Percentiles rank a stretch among this genome's conserved stretches.
These are phyloP conservation scores for Rhynchospora breviuscula DNA, from an alignment of 176 grass and related monocot species.

Conservation along the genomic window DNA sequence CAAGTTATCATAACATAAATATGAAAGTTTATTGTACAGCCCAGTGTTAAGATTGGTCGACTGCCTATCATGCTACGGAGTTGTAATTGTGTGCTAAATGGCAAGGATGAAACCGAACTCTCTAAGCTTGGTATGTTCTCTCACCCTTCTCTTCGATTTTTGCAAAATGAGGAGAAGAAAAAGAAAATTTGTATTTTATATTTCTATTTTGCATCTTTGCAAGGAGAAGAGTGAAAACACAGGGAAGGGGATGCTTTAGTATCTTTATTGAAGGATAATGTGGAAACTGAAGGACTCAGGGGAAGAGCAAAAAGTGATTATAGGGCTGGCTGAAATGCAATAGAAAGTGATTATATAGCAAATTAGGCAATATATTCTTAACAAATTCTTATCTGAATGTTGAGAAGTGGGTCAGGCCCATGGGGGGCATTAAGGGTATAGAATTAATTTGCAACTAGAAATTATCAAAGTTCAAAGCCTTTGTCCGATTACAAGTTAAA, in stretches of 20 bases:
- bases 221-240: not conserved
- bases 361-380: not conserved
- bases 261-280: not conserved
- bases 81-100: slow-evolving; percentile 47
- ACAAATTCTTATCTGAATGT: not conserved
- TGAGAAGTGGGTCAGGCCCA: too few relatives aligned
- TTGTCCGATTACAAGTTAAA: too few relatives aligned
- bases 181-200: not conserved
- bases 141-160: not conserved
- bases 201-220: not conserved
- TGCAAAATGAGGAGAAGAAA: not conserved
- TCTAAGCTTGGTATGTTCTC: slow-evolving; percentile 50
- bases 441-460: too few relatives aligned
- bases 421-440: too few relatives aligned
- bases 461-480: too few relatives aligned
- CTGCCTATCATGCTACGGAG: slow-evolving; percentile 94
- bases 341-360: not conserved
- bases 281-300: not conserved
- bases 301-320: not conserved
- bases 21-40: slow-evolving; percentile 12
- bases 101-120: slow-evolving; percentile 77
- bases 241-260: not conserved
- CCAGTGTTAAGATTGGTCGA: slow-evolving; percentile 45
- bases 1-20: not conserved
- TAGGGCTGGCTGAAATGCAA: not conserved